Evolutionary conservation across 2,329 filamentous ascomycete genomes (phyloP), one percentile per base, ranked within the genome.

Genomic region (Gaeumannomyces tritici): DNA sequence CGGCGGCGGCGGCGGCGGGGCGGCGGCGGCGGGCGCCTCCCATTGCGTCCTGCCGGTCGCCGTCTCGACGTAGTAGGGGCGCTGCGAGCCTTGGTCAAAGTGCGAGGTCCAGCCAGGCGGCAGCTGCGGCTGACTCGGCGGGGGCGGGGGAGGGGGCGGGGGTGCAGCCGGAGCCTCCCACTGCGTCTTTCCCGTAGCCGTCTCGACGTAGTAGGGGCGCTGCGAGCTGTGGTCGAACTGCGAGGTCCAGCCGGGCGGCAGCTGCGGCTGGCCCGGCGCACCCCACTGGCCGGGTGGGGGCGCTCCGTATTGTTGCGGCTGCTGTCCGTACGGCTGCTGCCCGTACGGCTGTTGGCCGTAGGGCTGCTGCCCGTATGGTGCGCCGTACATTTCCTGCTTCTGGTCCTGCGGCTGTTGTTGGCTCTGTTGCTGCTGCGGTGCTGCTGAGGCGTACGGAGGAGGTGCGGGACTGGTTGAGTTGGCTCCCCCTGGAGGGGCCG

Each of bases 11-110:
- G 42, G 35, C 5, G 47, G 24, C 15, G 59, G 35, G 3, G 35
- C 27, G 42, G 59, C 4, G 18, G 26, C 6, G 15, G 28, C 47
- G 26, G 26, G 26, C 13, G 71, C 69, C 47, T 85, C 81, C 83
- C 83, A 86, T 66, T 85, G 81, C 0, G 81, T 77, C 64, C 78
- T 79, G 27, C 82, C 82, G 15, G 81, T 83, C 54, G 80, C 72
- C 62, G 81, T 75, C 67, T 86, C 81, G 62, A 85, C 75, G 67
- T 82, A 87, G 73, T 79, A 86, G 54, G 55, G 13, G 24, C 60
- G 60, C 51, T 56, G 60, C n/a, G 47, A 56, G 29, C 4, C 7
- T 9, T 51, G 60, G 24, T 61, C 60, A 28, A 28, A 61, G 28
- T 61, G 60, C 51, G 26, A 33, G 47, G 60, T 47, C 60, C 60